Base-by-base conservation (phyloP, 139 green algal species). In the Closterium sp. region DNA sequence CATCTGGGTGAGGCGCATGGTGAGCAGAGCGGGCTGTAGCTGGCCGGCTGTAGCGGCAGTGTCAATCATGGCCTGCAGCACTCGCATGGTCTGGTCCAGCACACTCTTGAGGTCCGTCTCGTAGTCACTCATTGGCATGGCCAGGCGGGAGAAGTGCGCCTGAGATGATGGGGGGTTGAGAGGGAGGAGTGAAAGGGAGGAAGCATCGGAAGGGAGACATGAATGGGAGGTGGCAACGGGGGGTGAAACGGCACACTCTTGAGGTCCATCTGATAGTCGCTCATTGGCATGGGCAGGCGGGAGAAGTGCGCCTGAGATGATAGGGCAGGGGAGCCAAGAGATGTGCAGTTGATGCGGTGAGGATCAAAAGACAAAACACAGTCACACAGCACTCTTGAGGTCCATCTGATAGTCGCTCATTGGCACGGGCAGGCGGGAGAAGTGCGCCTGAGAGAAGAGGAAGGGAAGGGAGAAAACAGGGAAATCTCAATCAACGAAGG, bases 181-280 rank as follows among this genome's bases (percentile, higher is more conserved):
- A n/a, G n/a, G n/a, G n/a, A n/a, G n/a, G n/a, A n/a, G n/a, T n/a
- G n/a, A n/a, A n/a, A n/a, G n/a, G n/a, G n/a, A n/a, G n/a, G n/a
- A n/a, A n/a, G n/a, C n/a, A n/a, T n/a, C n/a, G n/a, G n/a, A n/a
- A n/a, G n/a, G n/a, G n/a, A n/a, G n/a, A n/a, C n/a, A n/a, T n/a
- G n/a, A n/a, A n/a, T n/a, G n/a, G n/a, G n/a, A n/a, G n/a, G n/a
- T 4, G 9, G 34, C 27, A 85, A 9, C 10, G n/a, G n/a, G 28
- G 88, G 87, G 28, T 88, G 87, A 90, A 30, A 70, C n/a, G n/a
- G n/a, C 86, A 97, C 97, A 19, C 90, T 94, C 94, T 98, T n/a
- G 97, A 90, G 98, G 96, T 99, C 98, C 4, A 97, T 99, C 31
- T 98, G 31, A 92, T 99, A 99, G 95, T 99, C 98, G 31, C 89